Percentiles rank a stretch among this genome's conserved stretches.
Conservation (phyloP, 2,329 filamentous ascomycete genomes). For the Botryosphaeria dothidea region DNA sequence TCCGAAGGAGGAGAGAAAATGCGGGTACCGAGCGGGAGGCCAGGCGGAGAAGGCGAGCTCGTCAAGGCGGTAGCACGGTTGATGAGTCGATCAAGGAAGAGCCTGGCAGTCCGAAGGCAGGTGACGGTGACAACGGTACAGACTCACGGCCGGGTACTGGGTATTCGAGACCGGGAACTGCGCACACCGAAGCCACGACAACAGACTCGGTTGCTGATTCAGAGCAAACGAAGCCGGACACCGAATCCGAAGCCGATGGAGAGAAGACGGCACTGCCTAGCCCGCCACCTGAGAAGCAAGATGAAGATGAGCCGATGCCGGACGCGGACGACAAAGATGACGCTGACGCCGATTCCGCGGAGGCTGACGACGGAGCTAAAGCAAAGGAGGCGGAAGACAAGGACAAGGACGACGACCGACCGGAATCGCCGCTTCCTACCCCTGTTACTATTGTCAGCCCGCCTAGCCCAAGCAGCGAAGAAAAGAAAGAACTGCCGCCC, state of each 20-base stretch:
- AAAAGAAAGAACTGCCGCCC: background rate
- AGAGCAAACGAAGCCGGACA: constrained; percentile 1
- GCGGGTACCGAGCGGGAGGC: constrained; percentile 77
- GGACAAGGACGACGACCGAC: background rate
- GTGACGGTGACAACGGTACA: constrained; percentile 10
- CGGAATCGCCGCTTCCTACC: constrained; percentile 24
- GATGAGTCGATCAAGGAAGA: constrained; percentile 18
- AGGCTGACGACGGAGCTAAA: constrained; percentile 2
- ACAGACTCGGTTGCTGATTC: constrained; percentile 7
- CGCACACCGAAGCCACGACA: background rate
- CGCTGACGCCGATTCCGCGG: background rate
- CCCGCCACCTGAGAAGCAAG: constrained; percentile 34
- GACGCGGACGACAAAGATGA: constrained; percentile 7
- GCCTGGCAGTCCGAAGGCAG: background rate
- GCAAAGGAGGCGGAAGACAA: background rate
- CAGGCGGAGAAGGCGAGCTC: constrained; percentile 58
- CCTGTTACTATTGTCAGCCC: constrained; percentile 39
- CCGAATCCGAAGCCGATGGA: constrained; percentile 20
- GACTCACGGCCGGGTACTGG: constrained; percentile 13
- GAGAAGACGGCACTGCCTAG: constrained; percentile 32
- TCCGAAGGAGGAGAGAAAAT: constrained; percentile 69
- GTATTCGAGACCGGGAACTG: constrained; percentile 6
- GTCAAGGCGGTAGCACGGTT: constrained; percentile 8
- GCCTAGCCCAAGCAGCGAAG: constrained; percentile 31
- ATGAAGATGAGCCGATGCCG: constrained; percentile 21